Conservation (phyloP, 2,329 filamentous ascomycete genomes). For the Aspergillus thermomutatus region DNA sequence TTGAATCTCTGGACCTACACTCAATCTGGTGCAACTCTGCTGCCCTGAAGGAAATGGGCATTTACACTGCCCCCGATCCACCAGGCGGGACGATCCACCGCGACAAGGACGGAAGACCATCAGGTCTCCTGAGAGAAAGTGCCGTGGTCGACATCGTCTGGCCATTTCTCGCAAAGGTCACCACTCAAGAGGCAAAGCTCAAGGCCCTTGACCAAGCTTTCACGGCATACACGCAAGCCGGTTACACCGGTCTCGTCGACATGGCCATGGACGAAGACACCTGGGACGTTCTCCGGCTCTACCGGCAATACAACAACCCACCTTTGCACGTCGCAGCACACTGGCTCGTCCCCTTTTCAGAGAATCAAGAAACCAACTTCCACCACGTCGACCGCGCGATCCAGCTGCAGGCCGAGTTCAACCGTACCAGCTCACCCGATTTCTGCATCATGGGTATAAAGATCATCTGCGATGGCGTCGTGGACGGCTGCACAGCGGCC, state of each 20-base stretch:
- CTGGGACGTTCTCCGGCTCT: conserved; percentile 44
- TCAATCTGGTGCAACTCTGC: conserved; percentile 51
- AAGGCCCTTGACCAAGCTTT: conserved; percentile 41
- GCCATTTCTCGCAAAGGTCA: conserved; percentile 44
- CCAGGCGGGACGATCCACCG: conserved; percentile 48
- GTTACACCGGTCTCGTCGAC: conserved; percentile 49
- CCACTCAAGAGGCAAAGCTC: conserved; percentile 43
- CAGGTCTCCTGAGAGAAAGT: conserved; percentile 47
- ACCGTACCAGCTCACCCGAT: conserved; percentile 37
- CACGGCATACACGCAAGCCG: conserved; percentile 42
- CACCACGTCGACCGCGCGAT: conserved; percentile 46
- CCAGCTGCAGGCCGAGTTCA: conserved; percentile 39
- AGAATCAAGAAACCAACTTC: conserved; percentile 38
- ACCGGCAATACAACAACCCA: conserved; percentile 35
- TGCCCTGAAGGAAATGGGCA: conserved; percentile 45
- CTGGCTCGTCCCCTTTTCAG: conserved; percentile 47
- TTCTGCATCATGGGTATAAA: conserved; percentile 49
- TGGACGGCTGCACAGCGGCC: conserved; percentile 52
- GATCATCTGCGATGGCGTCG: conserved; percentile 49
- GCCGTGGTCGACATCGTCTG: conserved; percentile 46
- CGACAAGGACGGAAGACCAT: conserved; percentile 41
- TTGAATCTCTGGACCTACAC: conserved; percentile 50
- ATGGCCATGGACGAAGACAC: conserved; percentile 52
- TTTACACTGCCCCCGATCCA: conserved; percentile 40
- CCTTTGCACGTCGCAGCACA: conserved; percentile 47